Evolutionary conservation across 352 stramenopile species (phyloP).

Genomic region (Pythium brachiatum): DNA sequence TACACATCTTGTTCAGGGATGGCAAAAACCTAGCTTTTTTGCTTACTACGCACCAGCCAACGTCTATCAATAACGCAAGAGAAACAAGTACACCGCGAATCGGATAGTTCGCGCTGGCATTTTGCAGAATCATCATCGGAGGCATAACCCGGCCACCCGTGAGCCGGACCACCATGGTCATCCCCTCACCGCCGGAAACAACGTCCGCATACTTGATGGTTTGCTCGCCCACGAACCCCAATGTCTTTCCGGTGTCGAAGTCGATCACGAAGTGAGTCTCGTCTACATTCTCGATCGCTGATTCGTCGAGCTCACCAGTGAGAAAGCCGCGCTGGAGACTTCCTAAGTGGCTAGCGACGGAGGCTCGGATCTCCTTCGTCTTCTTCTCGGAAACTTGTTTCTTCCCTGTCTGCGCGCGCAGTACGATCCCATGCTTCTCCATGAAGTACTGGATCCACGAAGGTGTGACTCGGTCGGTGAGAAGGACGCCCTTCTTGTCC

Average conservation of each 20-base stretch:
- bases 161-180: conserved; percentile 33
- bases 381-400: conserved; percentile 15
- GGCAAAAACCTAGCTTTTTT: no score
- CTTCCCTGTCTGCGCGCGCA: conserved; percentile 10
- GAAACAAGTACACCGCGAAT: conserved; percentile 20
- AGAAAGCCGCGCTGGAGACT: conserved; percentile 23
- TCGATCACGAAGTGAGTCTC: conserved; percentile 31
- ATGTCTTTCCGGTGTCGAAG: conserved; percentile 22
- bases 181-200: conserved; percentile 25
- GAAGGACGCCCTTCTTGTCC: no score
- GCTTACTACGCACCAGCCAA: no score
- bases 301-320: conserved; percentile 19
- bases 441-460: conserved; percentile 14
- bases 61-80: no score
- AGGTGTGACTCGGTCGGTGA: no score
- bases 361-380: conserved; percentile 3
- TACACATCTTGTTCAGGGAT: no score
- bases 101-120: conserved; percentile 18
- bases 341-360: conserved; percentile 25
- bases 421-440: conserved; percentile 17
- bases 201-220: conserved; percentile 31
- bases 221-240: conserved; percentile 20
- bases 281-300: conserved; percentile 30
- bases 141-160: conserved; percentile 21
- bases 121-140: conserved; percentile 36